Conservation (phyloP, 352 stramenopile species). For the Globisporangium megalacanthum region DNA sequence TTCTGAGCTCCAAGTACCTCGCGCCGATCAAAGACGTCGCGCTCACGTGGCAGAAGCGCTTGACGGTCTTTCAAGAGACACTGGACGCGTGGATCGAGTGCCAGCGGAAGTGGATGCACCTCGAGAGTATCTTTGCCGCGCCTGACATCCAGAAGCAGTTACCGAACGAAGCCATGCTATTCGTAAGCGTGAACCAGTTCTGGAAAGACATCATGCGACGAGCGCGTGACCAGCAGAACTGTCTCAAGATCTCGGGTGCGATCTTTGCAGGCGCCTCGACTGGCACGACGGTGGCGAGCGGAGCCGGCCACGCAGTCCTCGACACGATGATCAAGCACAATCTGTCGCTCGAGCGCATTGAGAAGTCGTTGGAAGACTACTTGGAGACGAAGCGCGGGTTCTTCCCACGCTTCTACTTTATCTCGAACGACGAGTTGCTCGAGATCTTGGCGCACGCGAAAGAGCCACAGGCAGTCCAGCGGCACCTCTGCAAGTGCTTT, state of each 20-base stretch:
- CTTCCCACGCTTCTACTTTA: slow-evolving; percentile 87
- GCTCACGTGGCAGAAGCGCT: slow-evolving; percentile 52
- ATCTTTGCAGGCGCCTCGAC: slow-evolving; percentile 21
- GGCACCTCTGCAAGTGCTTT: slow-evolving; percentile 82
- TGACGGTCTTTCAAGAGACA: slow-evolving; percentile 79
- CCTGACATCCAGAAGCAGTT: slow-evolving; percentile 83
- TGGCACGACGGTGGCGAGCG: background rate
- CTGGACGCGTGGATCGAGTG: slow-evolving; percentile 76
- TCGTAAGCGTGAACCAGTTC: slow-evolving; percentile 62
- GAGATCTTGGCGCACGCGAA: slow-evolving; percentile 80
- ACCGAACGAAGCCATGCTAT: slow-evolving; percentile 55
- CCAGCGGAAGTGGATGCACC: slow-evolving; percentile 77
- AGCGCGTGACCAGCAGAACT: slow-evolving; percentile 53
- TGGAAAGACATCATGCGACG: slow-evolving; percentile 78
- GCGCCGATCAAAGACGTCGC: slow-evolving; percentile 70
- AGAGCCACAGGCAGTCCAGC: slow-evolving; percentile 72
- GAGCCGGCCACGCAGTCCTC: slow-evolving; percentile 37
- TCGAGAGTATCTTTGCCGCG: slow-evolving; percentile 78
- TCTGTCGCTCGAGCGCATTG: slow-evolving; percentile 55
- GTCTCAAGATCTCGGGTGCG: slow-evolving; percentile 58
- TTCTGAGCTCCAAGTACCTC: slow-evolving; percentile 88
- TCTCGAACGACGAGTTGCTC: slow-evolving; percentile 84
- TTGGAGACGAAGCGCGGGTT: slow-evolving; percentile 77
- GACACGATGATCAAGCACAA: slow-evolving; percentile 72
- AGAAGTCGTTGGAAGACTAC: slow-evolving; percentile 82